These are phyloP conservation scores for Penicillium dipodomyicola DNA, from an alignment of 495 filamentous ascomycete genomes.

Conservation along the genomic window DNA sequence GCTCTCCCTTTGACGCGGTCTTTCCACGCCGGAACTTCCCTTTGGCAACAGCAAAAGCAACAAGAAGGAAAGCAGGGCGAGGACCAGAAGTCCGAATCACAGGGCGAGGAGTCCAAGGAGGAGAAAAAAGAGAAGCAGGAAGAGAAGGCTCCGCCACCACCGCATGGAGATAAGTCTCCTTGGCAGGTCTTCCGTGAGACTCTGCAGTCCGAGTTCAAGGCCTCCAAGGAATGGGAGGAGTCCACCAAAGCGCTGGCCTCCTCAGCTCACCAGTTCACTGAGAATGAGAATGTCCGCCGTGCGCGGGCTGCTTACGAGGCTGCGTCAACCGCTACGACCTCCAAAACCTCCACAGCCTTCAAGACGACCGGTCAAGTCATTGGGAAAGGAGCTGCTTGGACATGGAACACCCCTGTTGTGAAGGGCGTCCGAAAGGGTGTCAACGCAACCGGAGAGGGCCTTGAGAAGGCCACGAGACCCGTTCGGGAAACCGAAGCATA, in stretches of 20 bases:
- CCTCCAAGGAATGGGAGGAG: conserved; percentile 98
- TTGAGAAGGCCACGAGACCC: conserved; percentile 91
- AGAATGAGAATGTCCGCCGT: conserved; percentile 85
- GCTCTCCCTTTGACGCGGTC: conserved; percentile 41
- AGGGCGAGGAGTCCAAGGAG: conserved; percentile 42
- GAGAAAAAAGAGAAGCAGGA: conserved; percentile 45
- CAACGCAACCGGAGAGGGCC: conserved; percentile 73
- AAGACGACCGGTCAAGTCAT: conserved; percentile 82
- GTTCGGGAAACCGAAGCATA: conserved; percentile 91
- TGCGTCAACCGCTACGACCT: conserved; percentile 71
- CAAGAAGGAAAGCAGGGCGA: conserved; percentile 45
- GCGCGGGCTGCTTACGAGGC: conserved; percentile 82
- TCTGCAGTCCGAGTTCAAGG: conserved; percentile 85
- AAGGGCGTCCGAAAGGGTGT: conserved; percentile 89
- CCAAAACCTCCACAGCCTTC: conserved; percentile 70
- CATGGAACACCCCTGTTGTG: conserved; percentile 91
- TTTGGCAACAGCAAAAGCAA: conserved; percentile 40
- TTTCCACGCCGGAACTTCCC: conserved; percentile 40
- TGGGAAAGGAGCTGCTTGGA: conserved; percentile 89
- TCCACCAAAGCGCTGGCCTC: conserved; percentile 91
- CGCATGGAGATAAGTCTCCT: conserved; percentile 94
- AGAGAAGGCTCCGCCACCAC: conserved; percentile 80
- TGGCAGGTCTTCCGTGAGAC: conserved; percentile 99
- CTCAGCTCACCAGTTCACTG: conserved; percentile 84
- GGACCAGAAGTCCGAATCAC: conserved; percentile 45